Evolutionary conservation across 2,329 filamentous ascomycete genomes (phyloP).

Genomic region (Beauveria scarabaeidicola): DNA sequence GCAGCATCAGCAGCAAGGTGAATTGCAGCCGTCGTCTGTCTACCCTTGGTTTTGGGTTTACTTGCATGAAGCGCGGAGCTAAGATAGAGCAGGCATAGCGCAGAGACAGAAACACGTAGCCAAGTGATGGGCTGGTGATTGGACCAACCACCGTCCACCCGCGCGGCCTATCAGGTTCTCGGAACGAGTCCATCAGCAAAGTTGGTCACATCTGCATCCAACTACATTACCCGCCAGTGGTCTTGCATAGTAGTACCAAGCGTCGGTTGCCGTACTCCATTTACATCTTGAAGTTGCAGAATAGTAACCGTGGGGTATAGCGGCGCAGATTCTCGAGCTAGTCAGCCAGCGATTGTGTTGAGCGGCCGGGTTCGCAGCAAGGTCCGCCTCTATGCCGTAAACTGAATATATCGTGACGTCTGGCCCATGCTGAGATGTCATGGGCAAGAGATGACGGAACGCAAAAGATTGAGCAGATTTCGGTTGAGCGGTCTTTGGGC

Average conservation of each 20-base stretch:
- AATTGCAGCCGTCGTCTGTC: background rate
- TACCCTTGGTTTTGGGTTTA: background rate
- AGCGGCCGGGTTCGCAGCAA: background rate
- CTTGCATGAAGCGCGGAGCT: background rate
- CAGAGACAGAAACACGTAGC: background rate
- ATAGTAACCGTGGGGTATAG: background rate
- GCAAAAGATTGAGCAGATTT: background rate
- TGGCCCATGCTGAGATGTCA: background rate
- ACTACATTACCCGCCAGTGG: background rate
- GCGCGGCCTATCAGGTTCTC: background rate
- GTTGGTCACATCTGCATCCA: slow-evolving; percentile 1
- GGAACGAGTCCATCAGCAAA: background rate
- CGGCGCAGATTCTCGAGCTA: background rate
- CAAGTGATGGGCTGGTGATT: background rate
- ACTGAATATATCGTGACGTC: background rate
- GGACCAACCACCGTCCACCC: background rate
- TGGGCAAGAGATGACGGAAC: background rate
- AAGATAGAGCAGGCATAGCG: background rate
- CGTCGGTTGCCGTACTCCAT: background rate
- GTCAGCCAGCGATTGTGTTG: background rate
- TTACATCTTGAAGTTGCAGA: background rate
- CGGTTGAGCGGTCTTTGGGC: background rate
- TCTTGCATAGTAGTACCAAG: background rate
- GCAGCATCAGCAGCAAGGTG: background rate
- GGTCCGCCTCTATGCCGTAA: background rate